Conservation (phyloP, 2,329 filamentous ascomycete species). For the Acarospora socialis region DNA sequence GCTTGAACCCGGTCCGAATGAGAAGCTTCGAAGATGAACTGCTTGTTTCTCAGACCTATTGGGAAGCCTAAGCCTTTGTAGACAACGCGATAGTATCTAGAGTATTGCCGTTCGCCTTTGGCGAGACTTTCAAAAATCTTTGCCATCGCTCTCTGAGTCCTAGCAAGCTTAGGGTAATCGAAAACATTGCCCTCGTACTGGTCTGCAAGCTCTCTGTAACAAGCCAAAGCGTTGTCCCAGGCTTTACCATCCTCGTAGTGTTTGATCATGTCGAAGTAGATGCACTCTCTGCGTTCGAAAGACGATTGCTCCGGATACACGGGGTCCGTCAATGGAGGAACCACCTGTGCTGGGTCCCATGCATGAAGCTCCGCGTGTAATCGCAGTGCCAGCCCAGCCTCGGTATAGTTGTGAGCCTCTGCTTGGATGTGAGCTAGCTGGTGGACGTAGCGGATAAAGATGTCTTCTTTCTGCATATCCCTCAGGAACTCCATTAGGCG, state of each 20-base stretch:
- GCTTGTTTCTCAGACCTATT: constrained; percentile 65
- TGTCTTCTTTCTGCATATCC: constrained; percentile 94
- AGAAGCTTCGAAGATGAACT: constrained; percentile 79
- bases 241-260: constrained; percentile 88
- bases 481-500: constrained; percentile 91
- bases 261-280: constrained; percentile 92
- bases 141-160: constrained; percentile 79
- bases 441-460: constrained; percentile 91
- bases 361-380: constrained; percentile 87
- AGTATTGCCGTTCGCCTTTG: constrained; percentile 62
- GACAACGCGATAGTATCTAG: constrained; percentile 81
- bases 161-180: constrained; percentile 82
- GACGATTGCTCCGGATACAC: constrained; percentile 68
- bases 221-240: constrained; percentile 75
- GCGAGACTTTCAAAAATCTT: constrained; percentile 80
- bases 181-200: constrained; percentile 85
- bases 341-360: constrained; percentile 61
- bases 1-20: constrained; percentile 60
- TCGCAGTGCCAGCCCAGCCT: constrained; percentile 76
- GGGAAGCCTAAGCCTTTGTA: constrained; percentile 88
- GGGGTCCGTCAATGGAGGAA: constrained; percentile 56
- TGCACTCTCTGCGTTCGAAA: constrained; percentile 81
- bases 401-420: constrained; percentile 62
- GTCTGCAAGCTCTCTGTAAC: constrained; percentile 79
- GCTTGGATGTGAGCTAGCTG: constrained; percentile 70